phyloP scores from a whole-genome alignment of 2,329 filamentous ascomycete genomes.

The Paecilomyces dactylethromorphus region DNA sequence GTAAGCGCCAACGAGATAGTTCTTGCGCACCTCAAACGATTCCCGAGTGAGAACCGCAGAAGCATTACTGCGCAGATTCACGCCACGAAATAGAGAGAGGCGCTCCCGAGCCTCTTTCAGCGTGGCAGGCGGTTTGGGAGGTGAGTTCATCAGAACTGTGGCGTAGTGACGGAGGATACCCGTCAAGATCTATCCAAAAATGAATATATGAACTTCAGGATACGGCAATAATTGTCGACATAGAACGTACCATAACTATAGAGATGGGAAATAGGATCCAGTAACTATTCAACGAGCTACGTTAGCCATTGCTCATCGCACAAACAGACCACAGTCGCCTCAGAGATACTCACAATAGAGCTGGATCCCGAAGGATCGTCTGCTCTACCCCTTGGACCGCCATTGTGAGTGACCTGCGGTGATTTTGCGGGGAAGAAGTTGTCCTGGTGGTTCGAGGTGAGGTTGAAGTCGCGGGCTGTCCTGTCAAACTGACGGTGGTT shows the following conservation, averaged over 20 bases:
- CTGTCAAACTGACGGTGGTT: neutral
- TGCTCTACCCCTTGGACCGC: conserved; percentile 72
- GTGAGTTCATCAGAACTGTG: conserved; percentile 76
- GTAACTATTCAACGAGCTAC: conserved; percentile 56
- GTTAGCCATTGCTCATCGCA: conserved; percentile 9
- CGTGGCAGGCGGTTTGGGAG: conserved; percentile 69
- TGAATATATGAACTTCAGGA: neutral
- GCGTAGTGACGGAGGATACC: conserved; percentile 95
- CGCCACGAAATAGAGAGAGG: conserved; percentile 72
- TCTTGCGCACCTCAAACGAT: conserved; percentile 74
- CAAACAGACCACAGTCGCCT: conserved; percentile 1
- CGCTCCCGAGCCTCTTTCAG: conserved; percentile 66
- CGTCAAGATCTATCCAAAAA: conserved; percentile 63
- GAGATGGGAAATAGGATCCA: conserved; percentile 99
- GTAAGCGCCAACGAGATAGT: conserved; percentile 71
- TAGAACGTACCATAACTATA: conserved; percentile 71
- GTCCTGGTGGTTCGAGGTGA: conserved; percentile 9
- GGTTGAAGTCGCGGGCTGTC: conserved; percentile 6
- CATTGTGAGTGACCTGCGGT: conserved; percentile 49
- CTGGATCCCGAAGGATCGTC: conserved; percentile 96
- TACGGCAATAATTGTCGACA: conserved; percentile 1
- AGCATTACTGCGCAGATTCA: conserved; percentile 77
- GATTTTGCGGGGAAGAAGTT: neutral
- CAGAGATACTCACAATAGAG: conserved; percentile 70
- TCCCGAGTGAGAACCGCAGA: conserved; percentile 70